phyloP scores from a whole-genome alignment of 805 yeast species.

The Zygoascus biomembranicola region DNA sequence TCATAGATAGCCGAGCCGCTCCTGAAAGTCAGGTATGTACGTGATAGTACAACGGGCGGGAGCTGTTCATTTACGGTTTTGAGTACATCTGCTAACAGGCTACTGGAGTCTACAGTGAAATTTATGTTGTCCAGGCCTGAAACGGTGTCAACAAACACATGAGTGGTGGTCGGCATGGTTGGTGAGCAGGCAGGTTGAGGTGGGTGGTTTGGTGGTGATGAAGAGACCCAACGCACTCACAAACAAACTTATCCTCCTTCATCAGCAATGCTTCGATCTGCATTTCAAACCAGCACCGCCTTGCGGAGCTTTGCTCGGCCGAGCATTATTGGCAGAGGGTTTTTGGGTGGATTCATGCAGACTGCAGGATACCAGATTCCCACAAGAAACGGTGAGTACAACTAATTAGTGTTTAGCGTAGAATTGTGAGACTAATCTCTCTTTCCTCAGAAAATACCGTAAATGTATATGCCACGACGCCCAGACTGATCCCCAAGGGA shows the following conservation, averaged over 20 bases:
- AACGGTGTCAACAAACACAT: conserved; percentile 11
- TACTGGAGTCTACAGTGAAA: background rate
- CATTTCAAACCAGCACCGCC: background rate
- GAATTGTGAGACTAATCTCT: background rate
- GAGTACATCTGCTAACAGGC: background rate
- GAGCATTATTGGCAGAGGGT: background rate
- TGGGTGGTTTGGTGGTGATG: background rate
- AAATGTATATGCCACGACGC: conserved; percentile 28
- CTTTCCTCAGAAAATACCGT: conserved; percentile 21
- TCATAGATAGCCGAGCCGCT: background rate
- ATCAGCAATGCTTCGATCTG: background rate
- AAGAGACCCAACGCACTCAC: background rate
- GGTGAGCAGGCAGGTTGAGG: background rate
- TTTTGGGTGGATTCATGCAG: background rate
- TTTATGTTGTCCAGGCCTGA: conserved; percentile 6
- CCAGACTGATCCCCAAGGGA: conserved; percentile 26
- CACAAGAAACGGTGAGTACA: conserved; percentile 1
- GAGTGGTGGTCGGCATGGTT: background rate
- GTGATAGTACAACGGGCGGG: background rate
- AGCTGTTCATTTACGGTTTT: background rate
- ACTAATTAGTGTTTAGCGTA: background rate
- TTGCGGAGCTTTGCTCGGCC: background rate
- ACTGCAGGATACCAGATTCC: background rate
- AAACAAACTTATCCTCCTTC: background rate
- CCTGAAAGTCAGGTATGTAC: background rate